These are phyloP conservation scores for bread wheat (Triticum aestivum) DNA, from an alignment of 176 grass and related monocot species.

Conservation along the genomic window DNA sequence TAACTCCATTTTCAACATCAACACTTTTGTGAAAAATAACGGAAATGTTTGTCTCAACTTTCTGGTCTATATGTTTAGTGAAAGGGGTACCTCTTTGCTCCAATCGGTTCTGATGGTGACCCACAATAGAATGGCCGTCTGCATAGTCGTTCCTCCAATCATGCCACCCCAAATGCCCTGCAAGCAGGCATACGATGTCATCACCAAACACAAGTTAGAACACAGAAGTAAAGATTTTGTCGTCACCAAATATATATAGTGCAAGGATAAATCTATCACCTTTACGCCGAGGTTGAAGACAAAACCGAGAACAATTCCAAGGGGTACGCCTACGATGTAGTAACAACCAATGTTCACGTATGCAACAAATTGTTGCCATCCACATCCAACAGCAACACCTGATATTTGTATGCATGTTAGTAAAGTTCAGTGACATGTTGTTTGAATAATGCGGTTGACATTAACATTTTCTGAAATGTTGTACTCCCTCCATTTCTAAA, in stretches of 20 bases:
- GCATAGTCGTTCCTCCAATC: conserved; percentile 77
- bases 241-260: background rate
- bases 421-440: background rate
- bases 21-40: background rate
- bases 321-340: conserved; percentile 77
- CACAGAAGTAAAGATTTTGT: background rate
- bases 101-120: conserved; percentile 72
- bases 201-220: background rate
- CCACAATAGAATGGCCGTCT: conserved; percentile 65
- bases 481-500: no score
- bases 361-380: conserved; percentile 91
- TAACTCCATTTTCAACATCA: background rate
- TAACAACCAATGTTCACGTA: conserved; percentile 94
- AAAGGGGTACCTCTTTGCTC: conserved; percentile 55
- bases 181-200: background rate
- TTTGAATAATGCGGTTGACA: background rate
- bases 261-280: conserved; percentile 20
- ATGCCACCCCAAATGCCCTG: conserved; percentile 89
- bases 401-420: background rate
- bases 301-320: conserved; percentile 70
- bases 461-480: no score
- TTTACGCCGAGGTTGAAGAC: conserved; percentile 64
- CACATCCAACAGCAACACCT: conserved; percentile 96
- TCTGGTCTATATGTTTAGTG: background rate
- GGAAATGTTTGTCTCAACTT: background rate